Base-by-base conservation (phyloP, 2,329 filamentous ascomycete genomes). In the Pseudogymnoascus sp. region DNA sequence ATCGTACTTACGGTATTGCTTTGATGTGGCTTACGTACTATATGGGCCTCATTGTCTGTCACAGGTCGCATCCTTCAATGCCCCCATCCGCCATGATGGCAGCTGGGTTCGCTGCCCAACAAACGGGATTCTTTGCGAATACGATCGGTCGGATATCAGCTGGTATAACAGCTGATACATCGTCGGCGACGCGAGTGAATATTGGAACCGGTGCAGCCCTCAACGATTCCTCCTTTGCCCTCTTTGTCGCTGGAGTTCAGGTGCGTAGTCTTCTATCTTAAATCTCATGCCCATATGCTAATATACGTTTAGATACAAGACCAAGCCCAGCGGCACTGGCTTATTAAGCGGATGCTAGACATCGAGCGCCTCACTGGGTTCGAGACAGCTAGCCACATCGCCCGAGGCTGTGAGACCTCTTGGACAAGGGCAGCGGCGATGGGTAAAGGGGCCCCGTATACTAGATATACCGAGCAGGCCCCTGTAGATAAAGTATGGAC, bases 51-150 rank as follows among this genome's bases (percentile, higher is more conserved):
- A 93, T 98, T 64, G 83, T 93, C 63, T 82, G 95, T n/a, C 81
- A 93, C 65, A 84, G 95, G 36, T 82, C 87, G 0, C 93, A 97
- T 69, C 95, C 95, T 0, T 85, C 84, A 23, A 97, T 97, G 92
- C 93, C 93, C 0, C 92, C 93, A 0, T 87, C 93, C 7, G 90
- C 92, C 37, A 92, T 96, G 85, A 85, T 92, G 70, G 92, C 95
- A 2, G 92, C 92, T 0, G 89, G 88, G 6, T 82, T 96, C 67
- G 86, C 90, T 8, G 91, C 92, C 0, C 79, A 79, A 13, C 84
- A 89, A 61, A 97, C 93, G 0, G 84, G 82, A 2, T 78, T 78
- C 0, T 90, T 86, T 75, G 90, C 92, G 1, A 86, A 86, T 66
- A 82, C 88, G 67, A 86, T 97, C 65, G 93, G 92, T 6, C 86